Evolutionary conservation across 129 eudicot genomes (phyloP).

Genomic region (Silybum marianum): DNA sequence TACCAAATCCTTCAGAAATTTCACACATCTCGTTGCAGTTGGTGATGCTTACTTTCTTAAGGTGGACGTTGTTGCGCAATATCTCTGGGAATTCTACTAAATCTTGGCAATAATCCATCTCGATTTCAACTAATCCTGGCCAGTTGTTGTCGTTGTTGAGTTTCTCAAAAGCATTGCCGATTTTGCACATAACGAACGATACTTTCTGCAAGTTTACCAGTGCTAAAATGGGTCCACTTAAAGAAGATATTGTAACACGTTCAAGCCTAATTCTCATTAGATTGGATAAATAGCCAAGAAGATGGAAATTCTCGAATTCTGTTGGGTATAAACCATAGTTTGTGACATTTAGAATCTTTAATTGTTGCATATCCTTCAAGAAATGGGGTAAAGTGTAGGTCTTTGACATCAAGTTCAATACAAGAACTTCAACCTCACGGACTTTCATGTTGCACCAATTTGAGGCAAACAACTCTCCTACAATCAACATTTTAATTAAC

Average conservation of each 20-base stretch:
- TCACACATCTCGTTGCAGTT: constrained; percentile 31
- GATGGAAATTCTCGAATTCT: constrained; percentile 13
- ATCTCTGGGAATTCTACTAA: constrained; percentile 25
- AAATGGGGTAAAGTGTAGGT: constrained; percentile 46
- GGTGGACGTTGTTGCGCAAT: constrained; percentile 15
- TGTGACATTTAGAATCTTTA: constrained; percentile 48
- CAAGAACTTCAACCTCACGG: constrained; percentile 41
- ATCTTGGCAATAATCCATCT: constrained; percentile 44
- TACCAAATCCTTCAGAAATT: constrained; percentile 32
- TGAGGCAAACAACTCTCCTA: constrained; percentile 46
- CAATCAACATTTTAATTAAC: not conserved
- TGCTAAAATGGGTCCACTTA: constrained; percentile 15
- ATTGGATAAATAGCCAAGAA: constrained; percentile 27
- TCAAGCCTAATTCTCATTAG: constrained; percentile 47
- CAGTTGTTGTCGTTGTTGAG: constrained; percentile 3
- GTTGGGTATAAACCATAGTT: constrained; percentile 47
- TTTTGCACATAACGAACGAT: constrained; percentile 44
- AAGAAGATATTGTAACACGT: constrained; percentile 33
- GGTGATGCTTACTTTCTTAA: constrained; percentile 34
- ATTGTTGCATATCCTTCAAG: constrained; percentile 30
- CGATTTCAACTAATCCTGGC: constrained; percentile 39
- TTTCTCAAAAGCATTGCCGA: constrained; percentile 19
- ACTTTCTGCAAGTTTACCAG: constrained; percentile 40
- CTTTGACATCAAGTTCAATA: constrained; percentile 43
- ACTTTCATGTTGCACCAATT: constrained; percentile 37